Base-by-base conservation (phyloP, 768 basidiomycete genomes). In the Leccinum subtestaceum region DNA sequence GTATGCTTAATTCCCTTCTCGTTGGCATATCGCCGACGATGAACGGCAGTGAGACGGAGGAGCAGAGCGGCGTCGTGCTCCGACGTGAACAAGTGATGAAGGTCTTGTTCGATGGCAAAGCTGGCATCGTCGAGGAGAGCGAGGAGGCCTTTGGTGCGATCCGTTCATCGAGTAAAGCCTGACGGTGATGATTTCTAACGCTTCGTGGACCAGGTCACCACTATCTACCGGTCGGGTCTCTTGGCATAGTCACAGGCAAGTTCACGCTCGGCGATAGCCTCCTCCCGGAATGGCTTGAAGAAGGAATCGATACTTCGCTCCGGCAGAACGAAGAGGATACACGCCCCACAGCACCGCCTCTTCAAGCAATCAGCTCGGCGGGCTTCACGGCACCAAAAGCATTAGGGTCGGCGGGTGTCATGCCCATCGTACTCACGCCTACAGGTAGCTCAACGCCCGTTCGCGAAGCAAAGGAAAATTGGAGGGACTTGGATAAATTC, bases 251-350 rank as follows among this genome's bases (percentile, higher is more conserved):
- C 40, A 83, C 81, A 3, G 83, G 84, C 2, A 84, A 79, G 67
- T 73, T 77, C 11, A 61, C 85, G 70, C 76, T 74, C 5, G 74
- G 57, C 9, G 70, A 72, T 29, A 76, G 71, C 32, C 53, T 77
- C 57, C 72, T 96, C 0, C 91, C 93, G 0, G 92, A 93, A 65
- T 97, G 95, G 95, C 79, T 90, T 5, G 93, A 95, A 71, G 79
- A 84, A 56, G 94, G 93, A 0, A 91, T 91, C 4, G 91, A 94
- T 63, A 75, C 90, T 1, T 78, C 82, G 0, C 73, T 98, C 57
- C 82, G 95, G 58, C 88, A 93, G 60, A 78, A 76, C 19, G 82
- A 81, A 49, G 86, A 88, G 10, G 88, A 88, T 57, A 63, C 63
- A 1, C 67, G 67, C n/a, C 67, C 63, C 2, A 31, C 46, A 23